Evolutionary conservation across 345 rosid species (phyloP), one percentile per base, ranked within the genome.

Genomic region (Conringia planisiliqua): DNA sequence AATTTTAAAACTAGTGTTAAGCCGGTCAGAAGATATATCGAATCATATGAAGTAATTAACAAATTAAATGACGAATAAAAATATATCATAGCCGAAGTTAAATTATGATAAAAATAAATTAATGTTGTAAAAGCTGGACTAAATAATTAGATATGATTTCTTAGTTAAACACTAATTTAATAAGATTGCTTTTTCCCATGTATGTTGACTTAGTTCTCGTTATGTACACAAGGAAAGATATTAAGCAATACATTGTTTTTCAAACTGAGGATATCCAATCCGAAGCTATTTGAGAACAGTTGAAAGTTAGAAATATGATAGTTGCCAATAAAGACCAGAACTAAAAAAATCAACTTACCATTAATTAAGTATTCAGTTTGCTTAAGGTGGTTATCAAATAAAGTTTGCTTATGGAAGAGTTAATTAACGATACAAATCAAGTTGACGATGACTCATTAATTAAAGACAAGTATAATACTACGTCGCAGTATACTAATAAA

Each of bases 281-380:
- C 11, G 27, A 32, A 32, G n/a, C 44, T 2, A 33, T 26, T 42
- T 13, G 42, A 11, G 40, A 6, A 55, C 33, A 69, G n/a, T 24
- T 16, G 32, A n/a, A 22, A 22, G 27, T 30, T 17, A 13, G 24
- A 55, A 10, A 62, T 36, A 17, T 27, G 17, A 50, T 33, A 64
- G 71, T 30, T 54, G 77, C 77, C 77, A 64, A 64, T 10, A 55
- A 44, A 63, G 64, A 73, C 77, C 64, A 46, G 26, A 59, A 32
- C 0, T 12, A 5, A 29, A 40, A 29, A 40, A 20, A 9, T 14
- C 56, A 51, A 51, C 56, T 50, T 7, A 13, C 2, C 1, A 14
- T 10, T 24, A 33, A 9, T 1, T 47, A 47, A 22, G 24, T 22
- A 22, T 22, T 22, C 24, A 22, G 24, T 2, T 22, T 22, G 24